Base-by-base conservation (phyloP, 2,329 filamentous ascomycete species). In the Clarireedia hainanense region DNA sequence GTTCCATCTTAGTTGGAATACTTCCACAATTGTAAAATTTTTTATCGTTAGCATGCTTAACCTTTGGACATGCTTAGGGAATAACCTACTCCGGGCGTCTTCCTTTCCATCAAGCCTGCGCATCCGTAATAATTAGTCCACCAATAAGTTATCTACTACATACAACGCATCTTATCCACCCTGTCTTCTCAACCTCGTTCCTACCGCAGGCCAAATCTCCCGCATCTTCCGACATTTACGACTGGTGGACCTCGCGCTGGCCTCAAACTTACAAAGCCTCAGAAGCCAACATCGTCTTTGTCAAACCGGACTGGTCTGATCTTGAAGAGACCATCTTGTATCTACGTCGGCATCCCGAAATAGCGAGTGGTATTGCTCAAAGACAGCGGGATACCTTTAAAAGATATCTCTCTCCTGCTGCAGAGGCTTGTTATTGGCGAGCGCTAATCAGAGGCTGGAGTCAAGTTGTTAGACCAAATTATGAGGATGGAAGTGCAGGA, bases 341-440 rank as follows among this genome's bases (percentile, higher is more conserved):
- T 74, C 59, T 80, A 24, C 73, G 77, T 55, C 61, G 61, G 2
- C 69, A 78, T 58, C 74, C 73, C 1, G 61, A 65, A 1, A 64
- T 75, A 3, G 76, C 76, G 2, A 71, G 72, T 60, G 73, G 72
- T 0, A 79, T 80, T 48, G 77, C 77, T 15, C 59, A 66, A 47
- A 67, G 76, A 36, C 77, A 80, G 68, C 71, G 76, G 51, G 71
- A 68, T 14, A 52, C 73, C 49, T 76, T 75, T 62, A 69, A 70
- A 1, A 77, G 76, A 0, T 76, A 78, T 61, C 67, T 78, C 47
- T 76, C 74, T 57, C 71, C 72, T 14, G 76, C 76, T n/a, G 76
- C 77, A 0, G 77, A 80, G 65, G 68, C 64, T 56, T 80, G 78
- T 60, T 80, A 80, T 67, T 80, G 78, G 77, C 70, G 78, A 42